A percentile compares a stretch with the other conserved stretches of the same genome.
phyloP scores from a whole-genome alignment of 176 grass and related monocot species.

The Eragrostis nindensis region DNA sequence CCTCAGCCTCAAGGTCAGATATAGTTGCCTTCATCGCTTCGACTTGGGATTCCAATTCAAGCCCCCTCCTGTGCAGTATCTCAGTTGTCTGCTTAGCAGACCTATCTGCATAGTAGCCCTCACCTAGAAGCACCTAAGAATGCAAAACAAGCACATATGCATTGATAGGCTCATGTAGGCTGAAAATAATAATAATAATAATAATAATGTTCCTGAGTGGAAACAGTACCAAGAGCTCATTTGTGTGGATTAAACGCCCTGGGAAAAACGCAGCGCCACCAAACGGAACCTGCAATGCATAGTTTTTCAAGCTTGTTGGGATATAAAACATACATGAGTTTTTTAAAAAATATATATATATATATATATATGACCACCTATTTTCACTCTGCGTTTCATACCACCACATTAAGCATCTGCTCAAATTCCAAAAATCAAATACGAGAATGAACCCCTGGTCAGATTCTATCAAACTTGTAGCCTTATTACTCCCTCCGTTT shows the following conservation, averaged over 20 bases:
- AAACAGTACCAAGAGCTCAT: slow-evolving; percentile 72
- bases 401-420: background rate
- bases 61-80: slow-evolving; percentile 74
- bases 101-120: slow-evolving; percentile 81
- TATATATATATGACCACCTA: background rate
- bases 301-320: background rate
- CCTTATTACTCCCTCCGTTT: no score
- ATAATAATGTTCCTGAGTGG: background rate
- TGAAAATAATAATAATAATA: background rate
- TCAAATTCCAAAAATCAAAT: background rate
- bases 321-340: background rate
- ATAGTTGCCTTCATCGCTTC: slow-evolving; percentile 73
- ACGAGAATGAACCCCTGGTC: background rate
- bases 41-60: slow-evolving; percentile 72
- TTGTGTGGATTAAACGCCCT: slow-evolving; percentile 86
- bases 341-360: no score
- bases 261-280: slow-evolving; percentile 80
- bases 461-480: background rate
- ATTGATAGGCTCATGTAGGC: background rate
- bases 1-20: slow-evolving; percentile 76
- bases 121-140: slow-evolving; percentile 88
- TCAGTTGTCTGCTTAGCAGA: slow-evolving; percentile 80
- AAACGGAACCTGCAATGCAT: slow-evolving; percentile 75
- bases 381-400: background rate
- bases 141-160: slow-evolving; percentile 15